Percentiles rank a stretch among this genome's conserved stretches.
phyloP scores from a whole-genome alignment of 441 rosid genomes.

The Syzygium syzygioides region DNA sequence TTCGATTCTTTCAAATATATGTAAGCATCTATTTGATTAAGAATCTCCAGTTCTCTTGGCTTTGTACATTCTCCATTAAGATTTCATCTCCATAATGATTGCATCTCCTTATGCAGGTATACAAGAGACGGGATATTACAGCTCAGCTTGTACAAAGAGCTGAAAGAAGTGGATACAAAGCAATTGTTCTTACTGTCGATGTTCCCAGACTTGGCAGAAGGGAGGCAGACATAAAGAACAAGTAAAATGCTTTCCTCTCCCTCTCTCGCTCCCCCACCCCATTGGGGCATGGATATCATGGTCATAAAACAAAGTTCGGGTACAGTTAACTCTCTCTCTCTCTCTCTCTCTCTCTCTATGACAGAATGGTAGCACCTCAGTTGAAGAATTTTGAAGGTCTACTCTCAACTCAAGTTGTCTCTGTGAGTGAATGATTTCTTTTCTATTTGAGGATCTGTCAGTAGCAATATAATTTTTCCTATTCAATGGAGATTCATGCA shows the following conservation, averaged over 20 bases:
- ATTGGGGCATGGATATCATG: background rate
- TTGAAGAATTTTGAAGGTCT: slow-evolving; percentile 73
- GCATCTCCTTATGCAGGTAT: slow-evolving; percentile 30
- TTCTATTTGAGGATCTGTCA: background rate
- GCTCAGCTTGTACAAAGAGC: slow-evolving; percentile 66
- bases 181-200: slow-evolving; percentile 76
- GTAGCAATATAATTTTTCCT: background rate
- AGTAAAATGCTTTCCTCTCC: slow-evolving; percentile 24
- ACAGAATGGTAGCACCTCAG: slow-evolving; percentile 65
- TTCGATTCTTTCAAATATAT: slow-evolving; percentile 68
- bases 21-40: slow-evolving; percentile 19
- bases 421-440: slow-evolving; percentile 35
- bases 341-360: background rate
- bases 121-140: slow-evolving; percentile 53
- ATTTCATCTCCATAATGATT: background rate
- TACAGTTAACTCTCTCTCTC: background rate
- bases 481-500: background rate
- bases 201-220: slow-evolving; percentile 76
- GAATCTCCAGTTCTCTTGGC: background rate
- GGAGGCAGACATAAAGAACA: slow-evolving; percentile 86
- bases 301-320: background rate
- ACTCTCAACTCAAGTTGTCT: slow-evolving; percentile 28
- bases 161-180: slow-evolving; percentile 69
- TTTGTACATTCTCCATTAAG: background rate
- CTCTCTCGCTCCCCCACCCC: background rate